These are phyloP conservation scores for Pythium apleroticum DNA, from an alignment of 352 stramenopile genomes.

Conservation along the genomic window DNA sequence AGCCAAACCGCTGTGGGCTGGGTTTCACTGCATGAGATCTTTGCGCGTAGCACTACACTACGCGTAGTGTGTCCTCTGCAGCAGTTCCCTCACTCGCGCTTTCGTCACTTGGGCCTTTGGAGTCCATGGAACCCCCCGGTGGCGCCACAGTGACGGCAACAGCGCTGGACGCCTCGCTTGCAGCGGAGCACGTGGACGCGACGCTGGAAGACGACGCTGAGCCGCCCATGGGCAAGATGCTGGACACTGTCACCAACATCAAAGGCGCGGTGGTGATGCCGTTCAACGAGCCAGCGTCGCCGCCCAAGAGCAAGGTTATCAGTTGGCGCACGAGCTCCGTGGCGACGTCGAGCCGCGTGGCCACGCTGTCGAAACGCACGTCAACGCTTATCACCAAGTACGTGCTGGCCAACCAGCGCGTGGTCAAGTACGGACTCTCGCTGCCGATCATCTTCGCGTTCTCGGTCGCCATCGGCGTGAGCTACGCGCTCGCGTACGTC, in stretches of 20 bases:
- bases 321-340: neutral
- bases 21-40: no score
- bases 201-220: neutral
- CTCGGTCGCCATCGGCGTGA: slow-evolving; percentile 13
- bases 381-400: neutral
- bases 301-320: neutral
- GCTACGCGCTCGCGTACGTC: slow-evolving; percentile 9
- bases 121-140: neutral
- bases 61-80: no score
- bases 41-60: no score
- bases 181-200: neutral
- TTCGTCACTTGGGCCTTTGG: neutral
- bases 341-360: neutral
- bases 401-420: slow-evolving; percentile 8
- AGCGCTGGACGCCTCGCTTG: no score
- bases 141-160: neutral
- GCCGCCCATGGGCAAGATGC: neutral
- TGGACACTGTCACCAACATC: neutral
- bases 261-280: neutral
- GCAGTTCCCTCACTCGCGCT: neutral
- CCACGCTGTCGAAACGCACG: neutral
- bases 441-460: slow-evolving; percentile 9
- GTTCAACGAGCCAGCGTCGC: neutral
- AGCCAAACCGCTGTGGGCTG: no score
- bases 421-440: slow-evolving; percentile 14